Base-by-base conservation (phyloP, 2,329 filamentous ascomycete genomes). In the Fusarium sp. region DNA sequence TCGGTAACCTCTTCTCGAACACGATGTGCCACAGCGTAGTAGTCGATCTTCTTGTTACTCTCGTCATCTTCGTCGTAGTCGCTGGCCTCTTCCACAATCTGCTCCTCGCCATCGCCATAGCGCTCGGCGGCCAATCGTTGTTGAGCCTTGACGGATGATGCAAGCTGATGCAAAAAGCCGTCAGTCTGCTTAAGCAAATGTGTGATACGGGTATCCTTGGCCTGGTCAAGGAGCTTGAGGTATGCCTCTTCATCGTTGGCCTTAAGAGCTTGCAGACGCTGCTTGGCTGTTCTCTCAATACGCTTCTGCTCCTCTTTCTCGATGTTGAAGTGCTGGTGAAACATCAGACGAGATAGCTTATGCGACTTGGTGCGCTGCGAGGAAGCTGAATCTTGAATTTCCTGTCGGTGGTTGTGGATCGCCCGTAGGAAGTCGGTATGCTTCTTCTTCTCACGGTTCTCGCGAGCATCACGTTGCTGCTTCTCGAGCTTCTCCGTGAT, bases 241-340 rank as follows among this genome's bases (percentile, higher is more conserved):
- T 99, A 99, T 1, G 96, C 97, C 82, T 98, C 96, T 83, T 99
- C 96, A 79, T 99, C 96, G 89, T 99, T 97, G 74, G 96, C 95
- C 83, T 97, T 98, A 78, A 99, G 86, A 64, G 96, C 96, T 80
- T 98, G 95, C 69, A 99, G 89, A 97, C 96, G 96, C 80, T 99
- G 96, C 85, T 99, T 99, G 68, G 96, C 96, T 11, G 95, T 99
- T 68, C 96, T 88, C 83, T 99, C 96, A 70, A 99, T 92, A 66
- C 96, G 92, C 83, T 97, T 98, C 86, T 98, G 95, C 82, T 99
- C 96, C 84, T 99, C 96, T 82, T 97, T 97, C 79, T 99, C 96
- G 77, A 99, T 98, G 77, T 95, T 93, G 80, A 94, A 92, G 79
- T 99, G 96, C 64, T 97, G 94, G 57, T 86, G 82, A 67, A 92